Evolutionary conservation across 129 eudicot species (phyloP), one percentile per base, ranked within the genome.

Genomic region (Helichrysum umbraculigerum): DNA sequence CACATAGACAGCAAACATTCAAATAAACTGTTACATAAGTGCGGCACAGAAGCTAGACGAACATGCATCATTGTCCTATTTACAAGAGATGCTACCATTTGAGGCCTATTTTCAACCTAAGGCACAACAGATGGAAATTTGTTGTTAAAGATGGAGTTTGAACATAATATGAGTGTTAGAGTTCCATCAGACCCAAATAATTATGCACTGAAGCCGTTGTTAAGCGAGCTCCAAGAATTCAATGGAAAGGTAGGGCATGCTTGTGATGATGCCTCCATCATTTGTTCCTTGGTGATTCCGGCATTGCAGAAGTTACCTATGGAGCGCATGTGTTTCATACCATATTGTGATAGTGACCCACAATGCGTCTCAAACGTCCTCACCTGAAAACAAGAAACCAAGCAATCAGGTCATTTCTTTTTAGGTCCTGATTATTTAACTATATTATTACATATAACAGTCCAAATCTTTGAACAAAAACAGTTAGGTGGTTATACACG

Each of bases 251-350:
- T 76, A 4, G 70, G 25, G 52, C 97, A 91, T 30, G 90, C 91
- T 75, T 88, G 91, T 2, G 88, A 86, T 6, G 91, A 82, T 15
- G 90, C 97, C 80, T 91, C 90, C 10, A 67, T 81, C 97, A 86
- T 88, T 72, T 84, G 87, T 60, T 88, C 83, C 60, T 16, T 58
- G 52, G 39, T 71, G 32, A 88, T 84, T 15, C 97, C 90, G 3
- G 94, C 91, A 60, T 91, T 91, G 84, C 97, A 91, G 9, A 91
- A 72, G 71, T 91, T 88, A 25, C 91, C 94, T 12, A 91, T 62
- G n/a, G 97, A 78, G 1, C 97, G 85, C 94, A 88, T 84, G 84
- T 91, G 91, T 76, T 91, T 88, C 91, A 86, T 91, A 34, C 97
- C 97, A 57, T 91, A 91, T 37, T 84, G 93, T 15, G 91, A 86